A percentile compares a stretch with the other conserved stretches of the same genome.
These are phyloP conservation scores for Neophaeococcomyces mojaviensis DNA, from an alignment of 2,329 filamentous ascomycete genomes.

Conservation along the genomic window DNA sequence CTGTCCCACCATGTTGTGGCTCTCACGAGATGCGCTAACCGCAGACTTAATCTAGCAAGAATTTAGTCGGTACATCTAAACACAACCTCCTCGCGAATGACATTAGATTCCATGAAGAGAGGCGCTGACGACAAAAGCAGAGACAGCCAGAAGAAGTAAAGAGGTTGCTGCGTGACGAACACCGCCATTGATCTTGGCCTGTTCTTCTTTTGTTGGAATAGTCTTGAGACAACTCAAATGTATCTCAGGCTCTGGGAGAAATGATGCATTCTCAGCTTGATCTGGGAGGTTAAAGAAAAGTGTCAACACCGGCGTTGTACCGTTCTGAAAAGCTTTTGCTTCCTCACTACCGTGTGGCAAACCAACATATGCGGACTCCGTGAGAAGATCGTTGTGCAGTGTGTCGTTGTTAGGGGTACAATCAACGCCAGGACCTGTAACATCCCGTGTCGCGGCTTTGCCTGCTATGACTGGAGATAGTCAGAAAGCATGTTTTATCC, in stretches of 20 bases:
- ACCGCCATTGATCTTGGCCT: neutral
- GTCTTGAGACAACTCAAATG: neutral
- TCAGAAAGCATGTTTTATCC: neutral
- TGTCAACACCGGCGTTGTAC: neutral
- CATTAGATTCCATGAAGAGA: too few relatives aligned
- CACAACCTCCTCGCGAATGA: too few relatives aligned
- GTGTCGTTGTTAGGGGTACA: too few relatives aligned
- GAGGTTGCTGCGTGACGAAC: too few relatives aligned
- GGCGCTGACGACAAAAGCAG: too few relatives aligned
- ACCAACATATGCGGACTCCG: neutral
- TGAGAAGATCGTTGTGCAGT: neutral
- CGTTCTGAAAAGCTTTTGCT: neutral
- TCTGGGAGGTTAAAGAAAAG: neutral
- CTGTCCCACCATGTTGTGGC: too few relatives aligned
- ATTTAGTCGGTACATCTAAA: too few relatives aligned
- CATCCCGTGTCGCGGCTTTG: neutral
- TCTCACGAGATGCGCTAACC: too few relatives aligned
- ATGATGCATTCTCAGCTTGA: neutral
- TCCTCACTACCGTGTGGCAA: neutral
- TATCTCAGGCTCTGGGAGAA: neutral
- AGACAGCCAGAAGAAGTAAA: too few relatives aligned
- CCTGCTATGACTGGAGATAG: too few relatives aligned
- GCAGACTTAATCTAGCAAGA: too few relatives aligned
- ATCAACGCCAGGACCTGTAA: neutral
- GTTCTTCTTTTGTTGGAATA: neutral